Evolutionary conservation across 148 eudicot species (phyloP), one percentile per base, ranked within the genome.

Genomic region (Selenicereus undatus): DNA sequence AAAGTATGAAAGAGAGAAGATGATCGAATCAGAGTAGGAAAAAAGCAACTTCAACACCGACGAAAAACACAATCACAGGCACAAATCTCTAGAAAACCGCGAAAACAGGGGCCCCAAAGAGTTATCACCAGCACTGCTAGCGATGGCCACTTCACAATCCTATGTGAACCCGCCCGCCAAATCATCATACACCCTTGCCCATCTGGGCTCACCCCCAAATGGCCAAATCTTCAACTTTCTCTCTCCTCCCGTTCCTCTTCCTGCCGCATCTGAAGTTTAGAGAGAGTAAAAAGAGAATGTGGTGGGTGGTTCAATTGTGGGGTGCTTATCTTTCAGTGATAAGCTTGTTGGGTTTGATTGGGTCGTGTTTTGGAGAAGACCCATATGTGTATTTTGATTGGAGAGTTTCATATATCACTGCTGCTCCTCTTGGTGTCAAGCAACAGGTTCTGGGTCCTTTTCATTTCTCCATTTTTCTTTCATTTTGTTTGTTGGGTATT

Each of bases 371-470:
- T 3, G 95, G 91, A 9, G 92, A 75, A 42, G 99, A 93, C 84
- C 99, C 99, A 11, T 96, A 85, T 87, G 89, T 92, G 11, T 93
- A 35, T 84, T 92, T 81, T 86, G 99, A 96, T 79, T 96, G 99
- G 99, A 92, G 87, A 10, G 90, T 96, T 35, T 92, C 97, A 5
- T 96, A 93, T 81, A 52, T 86, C 72, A 86, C 91, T 22, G 94
- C 90, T 45, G 84, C 95, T 17, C 98, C 98, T 64, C 99, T 96
- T 75, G 99, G 99, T 20, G 85, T 88, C 52, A 88, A 88, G 42
- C 99, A 96, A 78, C 88, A 96, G 99, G 99, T 95, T 79, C 50
- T 81, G 69, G 73, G 81, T 78, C 21, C 26, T 81, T 29, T 78
- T 76, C 42, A 30, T 21, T 29, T 16, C 11, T 45, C 4, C 1